phyloP scores from a whole-genome alignment of 495 filamentous ascomycete species.

The Elaphomyces granulatus region DNA sequence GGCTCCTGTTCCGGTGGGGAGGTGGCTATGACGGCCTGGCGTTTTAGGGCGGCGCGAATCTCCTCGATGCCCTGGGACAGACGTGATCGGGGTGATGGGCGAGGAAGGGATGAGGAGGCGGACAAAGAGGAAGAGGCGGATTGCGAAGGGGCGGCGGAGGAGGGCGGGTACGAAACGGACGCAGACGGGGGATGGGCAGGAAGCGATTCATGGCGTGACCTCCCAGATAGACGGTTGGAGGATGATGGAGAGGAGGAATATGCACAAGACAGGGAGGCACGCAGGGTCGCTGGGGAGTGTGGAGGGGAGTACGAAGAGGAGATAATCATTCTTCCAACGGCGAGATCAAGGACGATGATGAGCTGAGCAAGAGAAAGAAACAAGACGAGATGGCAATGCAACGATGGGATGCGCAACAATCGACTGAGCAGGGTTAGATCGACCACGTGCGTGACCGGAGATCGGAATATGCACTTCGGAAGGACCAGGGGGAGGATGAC shows the following conservation, averaged over 20 bases:
- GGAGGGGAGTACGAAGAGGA: conserved; percentile 32
- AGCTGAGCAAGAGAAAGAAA: no score
- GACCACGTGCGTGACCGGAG: no score
- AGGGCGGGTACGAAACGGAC: conserved; percentile 1
- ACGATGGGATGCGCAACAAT: no score
- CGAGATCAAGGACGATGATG: no score
- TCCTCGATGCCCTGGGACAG: conserved; percentile 30
- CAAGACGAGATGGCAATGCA: no score
- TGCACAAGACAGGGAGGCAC: conserved; percentile 15
- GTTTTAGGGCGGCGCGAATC: conserved; percentile 31
- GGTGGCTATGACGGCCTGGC: conserved; percentile 25
- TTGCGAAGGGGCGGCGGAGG: conserved; percentile 4
- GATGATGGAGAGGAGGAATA: conserved; percentile 13
- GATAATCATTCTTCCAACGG: no score
- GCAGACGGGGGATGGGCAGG: conserved; percentile 7
- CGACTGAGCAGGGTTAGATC: no score
- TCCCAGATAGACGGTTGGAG: neutral
- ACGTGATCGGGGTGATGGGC: conserved; percentile 14
- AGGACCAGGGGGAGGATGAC: no score
- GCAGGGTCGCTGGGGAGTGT: conserved; percentile 17
- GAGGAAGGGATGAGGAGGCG: conserved; percentile 7
- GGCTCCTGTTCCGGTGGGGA: conserved; percentile 14
- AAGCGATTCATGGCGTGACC: neutral
- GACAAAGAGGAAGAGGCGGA: conserved; percentile 9
- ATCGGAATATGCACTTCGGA: no score